phyloP scores from a whole-genome alignment of 805 yeast species.

The Candida takata region DNA sequence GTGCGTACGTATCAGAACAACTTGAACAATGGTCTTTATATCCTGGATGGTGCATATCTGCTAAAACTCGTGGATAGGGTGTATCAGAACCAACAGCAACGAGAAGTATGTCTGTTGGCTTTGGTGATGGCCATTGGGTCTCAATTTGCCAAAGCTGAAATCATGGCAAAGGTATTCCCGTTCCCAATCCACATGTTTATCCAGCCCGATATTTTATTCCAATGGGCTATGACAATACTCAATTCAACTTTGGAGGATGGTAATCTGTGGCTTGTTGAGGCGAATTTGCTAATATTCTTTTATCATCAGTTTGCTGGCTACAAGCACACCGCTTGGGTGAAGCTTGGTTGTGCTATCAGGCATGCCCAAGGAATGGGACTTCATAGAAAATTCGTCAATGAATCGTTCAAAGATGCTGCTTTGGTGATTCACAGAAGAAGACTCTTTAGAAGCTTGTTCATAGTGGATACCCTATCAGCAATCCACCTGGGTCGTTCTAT shows the following conservation, averaged over 20 bases:
- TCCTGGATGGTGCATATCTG: slow-evolving; percentile 31
- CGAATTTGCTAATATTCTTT: slow-evolving; percentile 32
- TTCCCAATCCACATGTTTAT: slow-evolving; percentile 17
- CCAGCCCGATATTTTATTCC: slow-evolving; percentile 29
- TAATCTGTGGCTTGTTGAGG: slow-evolving; percentile 36
- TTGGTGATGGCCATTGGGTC: slow-evolving; percentile 31
- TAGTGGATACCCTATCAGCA: slow-evolving; percentile 30
- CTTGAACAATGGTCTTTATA: slow-evolving; percentile 33
- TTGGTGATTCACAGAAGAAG: slow-evolving; percentile 27
- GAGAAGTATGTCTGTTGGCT: not conserved
- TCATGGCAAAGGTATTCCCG: slow-evolving; percentile 20
- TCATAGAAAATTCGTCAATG: slow-evolving; percentile 33
- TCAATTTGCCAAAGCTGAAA: slow-evolving; percentile 28
- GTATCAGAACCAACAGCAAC: slow-evolving; percentile 13
- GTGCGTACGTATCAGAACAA: slow-evolving; percentile 30
- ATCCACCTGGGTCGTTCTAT: slow-evolving; percentile 32
- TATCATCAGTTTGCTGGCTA: slow-evolving; percentile 35
- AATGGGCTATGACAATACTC: slow-evolving; percentile 28
- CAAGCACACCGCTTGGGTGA: slow-evolving; percentile 37
- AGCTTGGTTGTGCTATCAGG: slow-evolving; percentile 35
- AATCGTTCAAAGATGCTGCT: slow-evolving; percentile 25
- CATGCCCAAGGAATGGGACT: slow-evolving; percentile 37
- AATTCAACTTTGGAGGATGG: slow-evolving; percentile 31
- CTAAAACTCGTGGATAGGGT: slow-evolving; percentile 24
- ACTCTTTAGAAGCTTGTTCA: slow-evolving; percentile 29